Base-by-base conservation (phyloP, 1,284 basidiomycete genomes). In the Boletus semigastroideus region DNA sequence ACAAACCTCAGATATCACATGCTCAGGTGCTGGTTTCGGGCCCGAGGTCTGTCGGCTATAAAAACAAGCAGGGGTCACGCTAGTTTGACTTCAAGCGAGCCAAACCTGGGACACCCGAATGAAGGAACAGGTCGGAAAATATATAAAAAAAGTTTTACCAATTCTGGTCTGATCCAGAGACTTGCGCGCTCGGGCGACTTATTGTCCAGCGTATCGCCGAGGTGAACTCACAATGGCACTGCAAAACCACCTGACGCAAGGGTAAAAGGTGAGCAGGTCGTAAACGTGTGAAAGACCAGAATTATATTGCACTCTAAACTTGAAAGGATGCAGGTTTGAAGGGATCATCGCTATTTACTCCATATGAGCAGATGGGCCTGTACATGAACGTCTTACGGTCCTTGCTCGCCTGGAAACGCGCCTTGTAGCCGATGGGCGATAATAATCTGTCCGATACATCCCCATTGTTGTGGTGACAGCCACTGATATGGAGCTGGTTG, bases 201-300 rank as follows among this genome's bases (percentile, higher is more conserved):
- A 42, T 28, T 19, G 4, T 33, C 13, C 27, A 48, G 39, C 33
- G 42, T 48, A 65, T 58, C 59, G 11, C 61, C 61, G 54, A 58
- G 59, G 53, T 14, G 33, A 25, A 43, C 38, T 27, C 34, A 51
- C 34, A 51, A 33, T 33, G 6, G 13, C 43, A 44, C 42, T 28
- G 25, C 31, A 46, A 28, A 33, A 36, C 22, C 16, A 40, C 48
- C 53, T 55, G 51, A 56, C 50, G 43, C 59, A 49, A 48, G 38
- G 42, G 28, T 46, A 52, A 27, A 52, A 19, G 16, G 42, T 42
- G 27, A 28, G 31, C 38, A 51, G 16, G 30, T 33, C 49, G 20
- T 46, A 52, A 50, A 40, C 14, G 8, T 31, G 17, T 47, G 34
- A 44, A 13, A 30, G 34, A 27, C 41, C 31, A 27, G 33, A 41